A percentile compares a stretch with the other conserved stretches of the same genome.
Conservation (phyloP, 495 filamentous ascomycete species). For the Lepraria neglecta region DNA sequence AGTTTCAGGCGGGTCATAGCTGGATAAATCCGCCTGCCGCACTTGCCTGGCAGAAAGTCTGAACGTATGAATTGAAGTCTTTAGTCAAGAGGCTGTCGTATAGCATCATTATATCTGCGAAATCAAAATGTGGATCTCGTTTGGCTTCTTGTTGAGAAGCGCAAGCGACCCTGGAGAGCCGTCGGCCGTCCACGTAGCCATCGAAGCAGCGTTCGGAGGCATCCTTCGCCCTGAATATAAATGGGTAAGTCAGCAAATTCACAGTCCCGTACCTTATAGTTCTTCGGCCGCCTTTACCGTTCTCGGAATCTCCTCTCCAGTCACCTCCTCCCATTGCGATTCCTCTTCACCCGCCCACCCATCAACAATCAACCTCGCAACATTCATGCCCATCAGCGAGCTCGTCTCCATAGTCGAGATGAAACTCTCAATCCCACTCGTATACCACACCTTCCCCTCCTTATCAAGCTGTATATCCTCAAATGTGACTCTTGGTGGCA, state of each 20-base stretch:
- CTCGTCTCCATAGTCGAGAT: constrained; percentile 99
- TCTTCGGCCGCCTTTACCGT: not conserved
- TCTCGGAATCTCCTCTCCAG: not conserved
- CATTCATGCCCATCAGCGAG: constrained; percentile 90
- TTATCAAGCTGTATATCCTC: constrained; percentile 63
- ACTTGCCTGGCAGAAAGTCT: too few species aligned
- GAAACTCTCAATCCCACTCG: constrained; percentile 87
- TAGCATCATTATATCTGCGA: too few species aligned
- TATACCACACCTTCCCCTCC: constrained; percentile 67
- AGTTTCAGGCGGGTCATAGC: too few species aligned
- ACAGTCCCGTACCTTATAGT: not conserved
- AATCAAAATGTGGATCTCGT: not conserved
- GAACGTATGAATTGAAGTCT: too few species aligned
- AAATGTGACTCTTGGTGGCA: constrained; percentile 77
- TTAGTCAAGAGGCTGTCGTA: too few species aligned
- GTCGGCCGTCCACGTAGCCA: too few species aligned
- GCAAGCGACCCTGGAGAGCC: too few species aligned
- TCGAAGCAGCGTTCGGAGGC: too few species aligned
- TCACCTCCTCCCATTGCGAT: not conserved
- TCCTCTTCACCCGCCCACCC: constrained; percentile 39
- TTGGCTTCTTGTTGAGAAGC: too few species aligned
- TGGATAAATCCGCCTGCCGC: too few species aligned
- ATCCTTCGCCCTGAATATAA: not conserved
- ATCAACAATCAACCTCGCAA: constrained; percentile 71
- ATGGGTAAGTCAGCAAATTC: too few species aligned